These are phyloP conservation scores for Crithidia thermophila DNA, from an alignment of 208 protist genomes.

Conservation along the genomic window DNA sequence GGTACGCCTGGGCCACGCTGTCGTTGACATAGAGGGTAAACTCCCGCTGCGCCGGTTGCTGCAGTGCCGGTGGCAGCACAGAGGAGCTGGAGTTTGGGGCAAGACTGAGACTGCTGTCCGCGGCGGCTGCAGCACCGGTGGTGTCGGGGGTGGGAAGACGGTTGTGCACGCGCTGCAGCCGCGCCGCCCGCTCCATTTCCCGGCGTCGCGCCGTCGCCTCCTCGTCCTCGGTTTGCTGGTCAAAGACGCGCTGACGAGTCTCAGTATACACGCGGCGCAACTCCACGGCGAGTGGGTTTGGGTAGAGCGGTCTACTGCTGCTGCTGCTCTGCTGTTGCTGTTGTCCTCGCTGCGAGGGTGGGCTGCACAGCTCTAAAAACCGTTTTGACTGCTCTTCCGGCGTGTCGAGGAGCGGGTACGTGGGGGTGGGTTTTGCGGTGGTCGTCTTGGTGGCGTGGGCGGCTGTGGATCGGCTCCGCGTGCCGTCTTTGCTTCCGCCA, in stretches of 20 bases:
- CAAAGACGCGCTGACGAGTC: background rate
- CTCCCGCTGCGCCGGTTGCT: constrained; percentile 3
- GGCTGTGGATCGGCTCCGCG: background rate
- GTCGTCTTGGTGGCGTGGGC: background rate
- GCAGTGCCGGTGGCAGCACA: background rate
- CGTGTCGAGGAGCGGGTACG: constrained; percentile 14
- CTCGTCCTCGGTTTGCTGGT: background rate
- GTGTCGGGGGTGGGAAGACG: background rate
- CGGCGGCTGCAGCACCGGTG: background rate
- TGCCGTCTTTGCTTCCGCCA: constrained; percentile 2
- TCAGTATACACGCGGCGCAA: constrained; percentile 7
- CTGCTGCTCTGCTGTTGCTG: background rate
- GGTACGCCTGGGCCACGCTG: constrained; percentile 8
- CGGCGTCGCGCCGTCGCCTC: background rate
- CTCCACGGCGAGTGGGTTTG: constrained; percentile 9
- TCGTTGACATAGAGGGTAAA: constrained; percentile 12
- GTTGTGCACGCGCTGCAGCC: background rate
- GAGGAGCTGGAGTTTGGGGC: too few relatives aligned
- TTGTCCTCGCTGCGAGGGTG: background rate
- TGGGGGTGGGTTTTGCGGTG: background rate
- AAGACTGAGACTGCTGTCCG: too few relatives aligned
- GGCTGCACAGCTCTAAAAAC: constrained; percentile 3
- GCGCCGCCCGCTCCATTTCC: background rate
- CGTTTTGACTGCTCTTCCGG: constrained; percentile 11
- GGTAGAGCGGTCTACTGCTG: background rate